Percentiles rank a stretch among this genome's conserved stretches.
Evolutionary conservation across 2,329 filamentous ascomycete species (phyloP).

Genomic region (Allantophomopsis lycopodina): DNA sequence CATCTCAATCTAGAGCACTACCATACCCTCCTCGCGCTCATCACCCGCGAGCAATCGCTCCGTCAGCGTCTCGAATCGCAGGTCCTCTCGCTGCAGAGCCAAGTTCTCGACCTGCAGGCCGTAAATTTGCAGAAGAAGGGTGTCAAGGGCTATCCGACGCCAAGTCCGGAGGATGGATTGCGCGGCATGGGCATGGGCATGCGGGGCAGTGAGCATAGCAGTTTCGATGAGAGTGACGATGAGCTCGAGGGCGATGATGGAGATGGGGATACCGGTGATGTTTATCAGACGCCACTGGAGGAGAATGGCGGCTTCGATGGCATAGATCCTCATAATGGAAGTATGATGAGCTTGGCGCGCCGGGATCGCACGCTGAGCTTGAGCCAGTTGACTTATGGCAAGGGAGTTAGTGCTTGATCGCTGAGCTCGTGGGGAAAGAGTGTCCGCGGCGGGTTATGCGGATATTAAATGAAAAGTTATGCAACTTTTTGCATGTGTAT

Average conservation of each 20-base stretch:
- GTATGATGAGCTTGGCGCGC: conserved; percentile 25
- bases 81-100: conserved; percentile 31
- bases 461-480: too few relatives aligned
- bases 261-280: conserved; percentile 25
- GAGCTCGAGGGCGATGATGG: conserved; percentile 11
- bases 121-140: not conserved
- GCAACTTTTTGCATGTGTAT: too few relatives aligned
- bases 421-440: too few relatives aligned
- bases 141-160: conserved; percentile 6
- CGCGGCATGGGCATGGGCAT: too few relatives aligned
- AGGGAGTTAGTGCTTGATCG: not conserved
- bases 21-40: conserved; percentile 32
- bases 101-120: conserved; percentile 7
- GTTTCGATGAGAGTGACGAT: conserved; percentile 16
- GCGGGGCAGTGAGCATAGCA: not conserved
- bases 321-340: conserved; percentile 17
- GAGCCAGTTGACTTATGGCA: conserved; percentile 39
- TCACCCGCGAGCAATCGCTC: conserved; percentile 41
- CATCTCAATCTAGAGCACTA: conserved; percentile 21
- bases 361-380: conserved; percentile 52
- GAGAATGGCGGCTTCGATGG: conserved; percentile 27
- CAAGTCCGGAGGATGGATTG: not conserved
- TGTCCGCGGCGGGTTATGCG: too few relatives aligned
- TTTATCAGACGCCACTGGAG: conserved; percentile 37
- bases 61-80: conserved; percentile 40